Evolutionary conservation across 768 basidiomycete genomes (phyloP), one percentile per base, ranked within the genome.

Genomic region (Boletus reticuloceps): DNA sequence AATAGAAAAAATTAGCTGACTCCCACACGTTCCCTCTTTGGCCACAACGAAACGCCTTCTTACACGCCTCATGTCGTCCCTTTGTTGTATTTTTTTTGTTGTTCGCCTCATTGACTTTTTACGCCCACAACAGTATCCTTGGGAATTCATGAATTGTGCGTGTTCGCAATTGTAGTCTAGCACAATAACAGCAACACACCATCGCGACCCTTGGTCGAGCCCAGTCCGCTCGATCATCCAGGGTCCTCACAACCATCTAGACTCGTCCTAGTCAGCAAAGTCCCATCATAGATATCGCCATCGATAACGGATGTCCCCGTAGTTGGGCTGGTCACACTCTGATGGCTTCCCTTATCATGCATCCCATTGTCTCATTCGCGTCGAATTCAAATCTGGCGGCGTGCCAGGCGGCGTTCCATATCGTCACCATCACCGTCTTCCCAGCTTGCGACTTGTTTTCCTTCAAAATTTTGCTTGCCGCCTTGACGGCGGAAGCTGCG

Each of bases 1-100:
- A 20, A 20, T 20, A 20, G 20, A 1, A 50, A 19, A 50, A 27
- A 36, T 12, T 6, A 14, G 37, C n/a, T n/a, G 3, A 14, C 41
- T 53, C 54, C 29, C 64, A 66, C 43, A 42, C 34, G 20, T 54
- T 53, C 34, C 63, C 38, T 27, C 36, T 70, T 66, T 58, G 41
- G 59, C 17, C 25, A 67, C 61, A 60, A 69, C 41, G 51, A 29
- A 56, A 51, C 20, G 9, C 13, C 19, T 54, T 44, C 51, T 22
- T 36, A 29, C 34, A 9, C 29, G 44, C 58, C 59, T 49, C 58
- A 13, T 56, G 58, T 32, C 17, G 40, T 50, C 36, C 48, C 39
- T 38, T 55, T 61, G 36, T 68, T 63, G n/a, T 56, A 22, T 27
- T 20, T 11, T 20, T 11, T 11, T 46, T 57, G 27, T 67, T 61